These are phyloP conservation scores for Tulasnella sp. DNA, from an alignment of 768 basidiomycete genomes.

Conservation along the genomic window DNA sequence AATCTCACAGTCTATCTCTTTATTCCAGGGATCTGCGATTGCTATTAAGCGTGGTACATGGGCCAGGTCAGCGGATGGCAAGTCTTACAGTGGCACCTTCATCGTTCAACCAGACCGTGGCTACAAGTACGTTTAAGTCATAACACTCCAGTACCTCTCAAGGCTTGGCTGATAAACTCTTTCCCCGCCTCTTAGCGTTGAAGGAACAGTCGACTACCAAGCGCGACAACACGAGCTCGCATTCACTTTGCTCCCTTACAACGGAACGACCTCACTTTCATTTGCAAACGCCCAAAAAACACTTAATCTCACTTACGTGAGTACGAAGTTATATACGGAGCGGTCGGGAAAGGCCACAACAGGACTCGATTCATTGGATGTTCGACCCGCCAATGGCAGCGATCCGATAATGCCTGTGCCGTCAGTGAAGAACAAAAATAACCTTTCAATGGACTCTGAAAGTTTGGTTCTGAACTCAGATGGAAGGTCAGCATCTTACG, in stretches of 20 bases:
- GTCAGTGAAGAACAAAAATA: slow-evolving; percentile 34
- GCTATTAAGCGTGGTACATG: slow-evolving; percentile 44
- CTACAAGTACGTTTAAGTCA: background rate
- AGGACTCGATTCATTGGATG: slow-evolving; percentile 44
- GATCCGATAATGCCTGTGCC: slow-evolving; percentile 40
- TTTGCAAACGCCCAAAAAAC: slow-evolving; percentile 44
- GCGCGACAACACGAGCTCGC: slow-evolving; percentile 51
- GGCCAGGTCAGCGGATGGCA: slow-evolving; percentile 27
- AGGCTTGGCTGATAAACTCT: background rate
- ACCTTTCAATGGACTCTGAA: slow-evolving; percentile 47
- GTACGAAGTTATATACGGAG: slow-evolving; percentile 43
- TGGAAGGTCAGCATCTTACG: slow-evolving; percentile 36
- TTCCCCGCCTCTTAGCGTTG: slow-evolving; percentile 20
- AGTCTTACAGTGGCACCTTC: slow-evolving; percentile 38
- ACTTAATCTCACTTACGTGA: slow-evolving; percentile 39
- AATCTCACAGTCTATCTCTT: background rate
- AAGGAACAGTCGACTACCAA: slow-evolving; percentile 49
- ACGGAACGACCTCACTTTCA: slow-evolving; percentile 33
- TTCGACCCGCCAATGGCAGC: slow-evolving; percentile 33
- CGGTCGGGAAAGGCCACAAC: slow-evolving; percentile 37
- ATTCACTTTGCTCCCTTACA: slow-evolving; percentile 50
- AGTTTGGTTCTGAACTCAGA: slow-evolving; percentile 48
- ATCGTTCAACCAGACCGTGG: slow-evolving; percentile 49
- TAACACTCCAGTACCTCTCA: background rate
- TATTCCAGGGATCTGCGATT: slow-evolving; percentile 36